Evolutionary conservation across 768 basidiomycete genomes (phyloP).

Genomic region (Stropharia rugosoannulata): DNA sequence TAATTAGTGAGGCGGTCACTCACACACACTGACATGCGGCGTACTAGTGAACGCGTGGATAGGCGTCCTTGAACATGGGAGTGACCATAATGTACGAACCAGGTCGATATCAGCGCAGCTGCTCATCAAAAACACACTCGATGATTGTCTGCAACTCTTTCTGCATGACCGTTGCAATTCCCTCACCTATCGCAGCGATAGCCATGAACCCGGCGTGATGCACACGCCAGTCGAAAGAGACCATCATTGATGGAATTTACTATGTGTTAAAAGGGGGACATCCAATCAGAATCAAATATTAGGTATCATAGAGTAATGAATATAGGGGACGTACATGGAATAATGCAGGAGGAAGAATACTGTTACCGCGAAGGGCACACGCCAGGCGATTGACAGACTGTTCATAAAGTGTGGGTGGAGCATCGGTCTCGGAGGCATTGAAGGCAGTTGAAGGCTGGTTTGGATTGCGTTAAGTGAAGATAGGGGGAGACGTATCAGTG

Average conservation of each 20-base stretch:
- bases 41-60: constrained; percentile 72
- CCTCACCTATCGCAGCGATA: constrained; percentile 83
- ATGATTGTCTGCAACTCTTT: constrained; percentile 82
- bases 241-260: constrained; percentile 81
- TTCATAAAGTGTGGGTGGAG: constrained; percentile 75
- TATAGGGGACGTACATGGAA: constrained; percentile 33
- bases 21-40: constrained; percentile 91
- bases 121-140: constrained; percentile 47
- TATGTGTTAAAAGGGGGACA: too few relatives aligned
- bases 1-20: constrained; percentile 17
- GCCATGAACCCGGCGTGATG: constrained; percentile 88
- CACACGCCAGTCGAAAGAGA: constrained; percentile 79
- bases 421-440: constrained; percentile 57
- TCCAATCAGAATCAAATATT: neutral
- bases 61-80: constrained; percentile 75
- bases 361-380: constrained; percentile 73
- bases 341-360: constrained; percentile 80
- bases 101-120: neutral
- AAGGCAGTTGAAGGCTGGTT: constrained; percentile 60
- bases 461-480: too few relatives aligned
- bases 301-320: too few relatives aligned
- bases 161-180: constrained; percentile 78
- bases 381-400: constrained; percentile 82
- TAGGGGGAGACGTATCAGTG: too few relatives aligned
- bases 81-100: constrained; percentile 55